phyloP scores from a whole-genome alignment of 495 filamentous ascomycete species.

The Clavariopsis aquatica region DNA sequence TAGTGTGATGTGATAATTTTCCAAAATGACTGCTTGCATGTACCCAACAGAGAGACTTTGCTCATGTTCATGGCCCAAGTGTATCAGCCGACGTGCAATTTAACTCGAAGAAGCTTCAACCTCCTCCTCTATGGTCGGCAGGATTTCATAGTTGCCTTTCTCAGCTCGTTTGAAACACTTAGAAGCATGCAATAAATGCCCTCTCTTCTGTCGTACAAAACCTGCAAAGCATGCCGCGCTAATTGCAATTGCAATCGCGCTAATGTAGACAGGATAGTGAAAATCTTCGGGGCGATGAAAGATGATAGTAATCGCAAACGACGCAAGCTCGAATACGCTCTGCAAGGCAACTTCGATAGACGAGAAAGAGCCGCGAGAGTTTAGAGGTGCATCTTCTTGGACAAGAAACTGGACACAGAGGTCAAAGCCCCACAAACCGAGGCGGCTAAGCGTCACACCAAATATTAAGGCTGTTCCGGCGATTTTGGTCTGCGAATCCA shows the following conservation, averaged over 20 bases:
- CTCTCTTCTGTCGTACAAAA: conserved; percentile 59
- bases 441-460: conserved; percentile 58
- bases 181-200: conserved; percentile 60
- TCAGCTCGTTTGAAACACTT: conserved; percentile 25
- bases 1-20: too few species aligned
- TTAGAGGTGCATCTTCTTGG: conserved; percentile 55
- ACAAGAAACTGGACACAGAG: conserved; percentile 64
- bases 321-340: conserved; percentile 65
- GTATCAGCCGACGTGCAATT: too few species aligned
- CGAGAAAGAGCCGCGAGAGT: conserved; percentile 61
- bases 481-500: conserved; percentile 12
- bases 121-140: conserved; percentile 24
- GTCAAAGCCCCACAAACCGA: conserved; percentile 71
- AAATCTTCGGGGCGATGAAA: conserved; percentile 62
- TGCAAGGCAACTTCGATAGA: conserved; percentile 62
- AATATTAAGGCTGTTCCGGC: conserved; percentile 49
- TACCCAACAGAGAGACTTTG: too few species aligned
- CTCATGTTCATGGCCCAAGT: too few species aligned
- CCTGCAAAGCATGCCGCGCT: conserved; percentile 56
- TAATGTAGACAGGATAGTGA: conserved; percentile 60
- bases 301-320: conserved; percentile 62
- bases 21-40: too few species aligned
- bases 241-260: conserved; percentile 51
- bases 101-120: not conserved
- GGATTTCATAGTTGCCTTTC: conserved; percentile 8